A percentile compares a stretch with the other conserved stretches of the same genome.
These are phyloP conservation scores for Boletus rubroflammeus DNA, from an alignment of 768 basidiomycete species.

Conservation along the genomic window DNA sequence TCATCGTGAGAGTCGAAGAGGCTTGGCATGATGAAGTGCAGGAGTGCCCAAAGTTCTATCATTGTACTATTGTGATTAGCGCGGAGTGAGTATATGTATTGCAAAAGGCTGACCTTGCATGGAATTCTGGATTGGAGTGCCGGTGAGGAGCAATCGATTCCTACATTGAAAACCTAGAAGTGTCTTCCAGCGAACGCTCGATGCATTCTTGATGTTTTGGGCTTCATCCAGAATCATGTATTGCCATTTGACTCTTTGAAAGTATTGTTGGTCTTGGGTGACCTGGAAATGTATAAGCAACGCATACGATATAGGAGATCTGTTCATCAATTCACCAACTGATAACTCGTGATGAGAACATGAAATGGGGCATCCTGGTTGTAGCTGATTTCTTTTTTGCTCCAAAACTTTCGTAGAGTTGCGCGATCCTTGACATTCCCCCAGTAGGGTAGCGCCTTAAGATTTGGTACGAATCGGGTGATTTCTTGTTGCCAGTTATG, in stretches of 20 bases:
- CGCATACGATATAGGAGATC: background rate
- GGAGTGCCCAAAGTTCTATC: constrained; percentile 92
- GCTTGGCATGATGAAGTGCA: constrained; percentile 99
- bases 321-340: constrained; percentile 56
- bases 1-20: constrained; percentile 99
- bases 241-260: constrained; percentile 97
- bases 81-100: background rate
- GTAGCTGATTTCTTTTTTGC: constrained; percentile 94
- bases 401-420: constrained; percentile 96
- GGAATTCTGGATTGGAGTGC: constrained; percentile 98
- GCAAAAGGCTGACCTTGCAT: constrained; percentile 78
- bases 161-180: constrained; percentile 93
- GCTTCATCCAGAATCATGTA: constrained; percentile 99
- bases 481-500: constrained; percentile 99
- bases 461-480: constrained; percentile 87
- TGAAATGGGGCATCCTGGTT: constrained; percentile 95
- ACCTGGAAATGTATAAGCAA: constrained; percentile 46
- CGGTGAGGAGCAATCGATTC: constrained; percentile 91
- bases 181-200: constrained; percentile 96
- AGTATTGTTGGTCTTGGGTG: constrained; percentile 96
- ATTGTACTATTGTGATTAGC: constrained; percentile 3
- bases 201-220: constrained; percentile 98
- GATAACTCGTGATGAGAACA: constrained; percentile 95
- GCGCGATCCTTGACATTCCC: constrained; percentile 95
- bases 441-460: constrained; percentile 98